Conservation (phyloP, 768 basidiomycete species). For the Lactarius quietus region DNA sequence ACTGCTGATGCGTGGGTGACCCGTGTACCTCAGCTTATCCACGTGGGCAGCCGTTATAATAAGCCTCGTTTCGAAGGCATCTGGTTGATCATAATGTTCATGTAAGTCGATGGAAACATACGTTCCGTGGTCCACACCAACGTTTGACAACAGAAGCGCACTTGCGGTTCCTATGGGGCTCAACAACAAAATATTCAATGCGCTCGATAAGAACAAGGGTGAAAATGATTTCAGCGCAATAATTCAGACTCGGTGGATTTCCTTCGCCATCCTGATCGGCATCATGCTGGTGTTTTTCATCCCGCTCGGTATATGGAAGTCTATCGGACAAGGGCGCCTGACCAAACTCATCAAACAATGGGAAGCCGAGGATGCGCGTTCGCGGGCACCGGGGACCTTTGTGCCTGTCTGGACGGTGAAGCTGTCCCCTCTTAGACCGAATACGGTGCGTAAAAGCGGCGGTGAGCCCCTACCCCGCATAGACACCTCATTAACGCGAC, state of each 20-base stretch:
- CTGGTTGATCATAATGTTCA: constrained; percentile 39
- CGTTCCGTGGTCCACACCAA: too few relatives aligned
- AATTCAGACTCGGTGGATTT: constrained; percentile 38
- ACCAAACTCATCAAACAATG: constrained; percentile 39
- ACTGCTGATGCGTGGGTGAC: constrained; percentile 42
- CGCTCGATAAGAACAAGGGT: constrained; percentile 25
- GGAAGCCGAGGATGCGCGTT: constrained; percentile 39
- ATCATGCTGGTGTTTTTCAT: constrained; percentile 35
- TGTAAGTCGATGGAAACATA: constrained; percentile 42
- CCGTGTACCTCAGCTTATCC: constrained; percentile 39
- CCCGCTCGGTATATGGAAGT: constrained; percentile 43
- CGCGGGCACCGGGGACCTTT: constrained; percentile 27
- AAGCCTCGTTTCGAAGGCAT: constrained; percentile 44
- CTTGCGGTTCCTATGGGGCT: constrained; percentile 40
- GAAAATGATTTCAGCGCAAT: neutral
- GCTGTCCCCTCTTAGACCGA: constrained; percentile 38
- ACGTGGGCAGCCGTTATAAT: constrained; percentile 39
- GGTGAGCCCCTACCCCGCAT: neutral
- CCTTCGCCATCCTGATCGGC: constrained; percentile 39
- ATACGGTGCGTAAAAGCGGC: constrained; percentile 34
- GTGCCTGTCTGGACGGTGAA: constrained; percentile 43
- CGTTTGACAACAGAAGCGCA: constrained; percentile 34
- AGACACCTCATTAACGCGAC: neutral
- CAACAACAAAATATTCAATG: constrained; percentile 35
- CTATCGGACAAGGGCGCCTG: constrained; percentile 37